Evolutionary conservation across 495 filamentous ascomycete genomes (phyloP).

Genomic region (Lineolata rhizophorae): DNA sequence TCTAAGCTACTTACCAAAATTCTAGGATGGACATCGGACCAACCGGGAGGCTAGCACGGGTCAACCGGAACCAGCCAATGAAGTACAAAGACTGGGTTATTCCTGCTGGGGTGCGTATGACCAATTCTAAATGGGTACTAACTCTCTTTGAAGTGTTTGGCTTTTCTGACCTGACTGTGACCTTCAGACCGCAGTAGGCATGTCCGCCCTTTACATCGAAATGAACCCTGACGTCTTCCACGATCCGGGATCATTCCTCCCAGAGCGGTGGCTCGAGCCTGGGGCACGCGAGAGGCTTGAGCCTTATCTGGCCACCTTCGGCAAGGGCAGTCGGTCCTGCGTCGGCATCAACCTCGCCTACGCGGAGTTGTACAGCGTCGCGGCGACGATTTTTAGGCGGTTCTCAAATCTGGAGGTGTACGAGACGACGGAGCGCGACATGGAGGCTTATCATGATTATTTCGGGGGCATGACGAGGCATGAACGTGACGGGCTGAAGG

Average conservation of each 20-base stretch:
- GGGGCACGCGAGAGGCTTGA: constrained; percentile 8
- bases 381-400: constrained; percentile 15
- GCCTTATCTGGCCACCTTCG: constrained; percentile 19
- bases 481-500: not conserved
- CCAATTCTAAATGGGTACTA: no score
- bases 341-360: constrained; percentile 22
- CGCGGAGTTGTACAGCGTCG: constrained; percentile 17
- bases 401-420: constrained; percentile 14
- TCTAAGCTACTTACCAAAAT: no score
- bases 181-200: constrained; percentile 7
- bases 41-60: constrained; percentile 20
- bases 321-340: constrained; percentile 23
- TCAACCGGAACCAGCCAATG: constrained; percentile 21
- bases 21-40: constrained; percentile 23
- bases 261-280: constrained; percentile 8
- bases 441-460: constrained; percentile 17
- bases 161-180: no score
- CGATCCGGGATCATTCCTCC: constrained; percentile 5
- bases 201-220: constrained; percentile 7
- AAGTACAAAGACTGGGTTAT: constrained; percentile 11
- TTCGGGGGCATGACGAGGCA: not conserved
- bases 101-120: not conserved
- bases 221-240: constrained; percentile 3
- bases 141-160: no score
- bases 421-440: constrained; percentile 20